These are phyloP conservation scores for Leishmania gerbilli DNA, from an alignment of 208 protist genomes.

Conservation along the genomic window DNA sequence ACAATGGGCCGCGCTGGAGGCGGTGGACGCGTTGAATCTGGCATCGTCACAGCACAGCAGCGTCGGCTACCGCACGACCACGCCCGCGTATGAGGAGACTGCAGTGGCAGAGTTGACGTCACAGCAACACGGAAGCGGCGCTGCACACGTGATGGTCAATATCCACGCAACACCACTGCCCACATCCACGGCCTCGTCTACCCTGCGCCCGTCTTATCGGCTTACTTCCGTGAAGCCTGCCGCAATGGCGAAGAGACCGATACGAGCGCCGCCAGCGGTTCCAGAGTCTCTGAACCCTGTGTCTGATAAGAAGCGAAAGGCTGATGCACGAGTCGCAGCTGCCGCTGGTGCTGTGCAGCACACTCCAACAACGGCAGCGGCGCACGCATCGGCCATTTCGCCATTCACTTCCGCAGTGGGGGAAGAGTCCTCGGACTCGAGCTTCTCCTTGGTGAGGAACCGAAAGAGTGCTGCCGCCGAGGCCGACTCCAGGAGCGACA, in stretches of 20 bases:
- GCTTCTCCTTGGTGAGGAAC: conserved; percentile 18
- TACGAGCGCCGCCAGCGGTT: background rate
- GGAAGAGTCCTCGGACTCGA: conserved; percentile 16
- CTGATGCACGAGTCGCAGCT: background rate
- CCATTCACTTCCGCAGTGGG: conserved; percentile 14
- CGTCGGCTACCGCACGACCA: background rate
- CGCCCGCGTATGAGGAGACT: background rate
- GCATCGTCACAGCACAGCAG: conserved; percentile 7
- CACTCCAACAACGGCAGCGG: background rate
- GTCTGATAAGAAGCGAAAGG: background rate
- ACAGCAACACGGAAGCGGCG: background rate
- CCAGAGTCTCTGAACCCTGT: background rate
- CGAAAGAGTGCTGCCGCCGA: background rate
- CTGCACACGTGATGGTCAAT: background rate
- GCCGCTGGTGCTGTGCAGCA: background rate
- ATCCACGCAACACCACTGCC: background rate
- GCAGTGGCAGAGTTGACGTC: background rate
- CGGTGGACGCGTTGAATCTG: conserved; percentile 15
- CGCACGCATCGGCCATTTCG: conserved; percentile 14
- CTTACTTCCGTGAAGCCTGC: conserved; percentile 5
- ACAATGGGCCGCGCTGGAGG: conserved; percentile 17
- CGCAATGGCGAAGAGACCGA: background rate
- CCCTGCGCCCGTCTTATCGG: conserved; percentile 3
- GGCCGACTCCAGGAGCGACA: background rate
- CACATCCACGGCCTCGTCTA: background rate